Evolutionary conservation across 208 protist genomes (phyloP).

Genomic region (Acanthamoeba healyi): DNA sequence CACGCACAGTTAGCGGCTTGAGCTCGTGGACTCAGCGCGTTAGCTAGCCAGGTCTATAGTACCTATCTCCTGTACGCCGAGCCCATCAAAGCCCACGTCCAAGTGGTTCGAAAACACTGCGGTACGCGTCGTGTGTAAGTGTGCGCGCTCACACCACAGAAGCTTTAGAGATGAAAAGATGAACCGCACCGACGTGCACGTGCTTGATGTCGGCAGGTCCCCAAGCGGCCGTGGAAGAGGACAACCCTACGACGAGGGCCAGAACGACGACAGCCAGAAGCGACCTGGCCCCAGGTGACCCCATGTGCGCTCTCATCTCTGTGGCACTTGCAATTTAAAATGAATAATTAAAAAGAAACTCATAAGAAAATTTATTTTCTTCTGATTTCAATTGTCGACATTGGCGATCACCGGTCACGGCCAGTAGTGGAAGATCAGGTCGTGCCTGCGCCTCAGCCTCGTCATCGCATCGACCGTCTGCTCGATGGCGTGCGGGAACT

Average conservation of each 20-base stretch:
- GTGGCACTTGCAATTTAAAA: too few species aligned
- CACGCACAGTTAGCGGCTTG: not conserved
- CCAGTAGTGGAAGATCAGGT: not conserved
- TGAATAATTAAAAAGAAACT: too few species aligned
- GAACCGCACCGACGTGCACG: too few species aligned
- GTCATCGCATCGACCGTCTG: not conserved
- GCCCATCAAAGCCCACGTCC: slow-evolving; percentile 46
- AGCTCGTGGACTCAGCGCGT: not conserved
- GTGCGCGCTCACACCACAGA: not conserved
- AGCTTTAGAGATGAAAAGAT: not conserved
- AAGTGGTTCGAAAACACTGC: slow-evolving; percentile 65
- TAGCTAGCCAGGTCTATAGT: not conserved
- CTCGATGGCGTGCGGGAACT: not conserved
- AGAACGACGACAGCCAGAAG: too few species aligned
- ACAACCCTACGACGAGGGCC: too few species aligned
- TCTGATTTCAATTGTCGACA: too few species aligned
- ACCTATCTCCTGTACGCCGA: not conserved
- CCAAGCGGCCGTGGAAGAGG: too few species aligned
- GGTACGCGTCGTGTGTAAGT: not conserved
- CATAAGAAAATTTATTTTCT: too few species aligned
- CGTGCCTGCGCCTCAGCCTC: not conserved
- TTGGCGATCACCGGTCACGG: too few species aligned
- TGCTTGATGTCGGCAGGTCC: too few species aligned
- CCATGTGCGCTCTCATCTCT: too few species aligned
- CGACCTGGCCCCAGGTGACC: too few species aligned